Evolutionary conservation across 2,329 filamentous ascomycete species (phyloP), one percentile per base, ranked within the genome.

Genomic region (Aspergillus sclerotialis): DNA sequence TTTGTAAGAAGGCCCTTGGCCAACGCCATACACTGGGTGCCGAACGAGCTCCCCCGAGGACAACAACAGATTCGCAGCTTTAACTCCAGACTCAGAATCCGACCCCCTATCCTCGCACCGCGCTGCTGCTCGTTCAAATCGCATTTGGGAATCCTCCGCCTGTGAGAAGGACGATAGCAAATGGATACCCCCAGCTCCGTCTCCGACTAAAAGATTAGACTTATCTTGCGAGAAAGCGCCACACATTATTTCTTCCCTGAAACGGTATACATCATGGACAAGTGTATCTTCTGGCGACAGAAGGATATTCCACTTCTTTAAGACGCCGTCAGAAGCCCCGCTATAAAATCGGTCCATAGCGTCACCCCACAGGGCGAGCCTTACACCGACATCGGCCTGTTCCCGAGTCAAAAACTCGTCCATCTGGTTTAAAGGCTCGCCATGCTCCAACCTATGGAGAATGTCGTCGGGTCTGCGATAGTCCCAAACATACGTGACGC

Each of bases 401-500:
- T 79, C 76, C 13, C 65, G 63, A 11, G 52, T 41, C 19, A 56
- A 35, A 6, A 46, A 45, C 15, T 57, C 49, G 33, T 58, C 45
- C 4, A 75, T 53, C 4, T 73, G 67, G 37, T 66, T 67, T 1
- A 76, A 46, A 0, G 75, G 68, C 0, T 53, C 46, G 1, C 68
- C 73, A 44, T 81, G 77, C 2, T 45, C 42, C 2, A 81, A 56
- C 7, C 50, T 53, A 37, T 74, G 72, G 0, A 80, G 49, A 7
- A 70, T 58, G 11, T 51, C 40, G 23, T 67, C 56, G 1, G 63
- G 60, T 10, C 56, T 56, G 1, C 77, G 71, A 17, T 63, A 52
- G 48, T 81, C 77, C 75, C 76, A 81, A 4, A 80, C 61, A 50
- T 79, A 80, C 0, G 73, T 72, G 18, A 61, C 61, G 2, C 76